phyloP scores from a whole-genome alignment of 371 early-diverging fungal species.

The Phascolomyces articulosus region DNA sequence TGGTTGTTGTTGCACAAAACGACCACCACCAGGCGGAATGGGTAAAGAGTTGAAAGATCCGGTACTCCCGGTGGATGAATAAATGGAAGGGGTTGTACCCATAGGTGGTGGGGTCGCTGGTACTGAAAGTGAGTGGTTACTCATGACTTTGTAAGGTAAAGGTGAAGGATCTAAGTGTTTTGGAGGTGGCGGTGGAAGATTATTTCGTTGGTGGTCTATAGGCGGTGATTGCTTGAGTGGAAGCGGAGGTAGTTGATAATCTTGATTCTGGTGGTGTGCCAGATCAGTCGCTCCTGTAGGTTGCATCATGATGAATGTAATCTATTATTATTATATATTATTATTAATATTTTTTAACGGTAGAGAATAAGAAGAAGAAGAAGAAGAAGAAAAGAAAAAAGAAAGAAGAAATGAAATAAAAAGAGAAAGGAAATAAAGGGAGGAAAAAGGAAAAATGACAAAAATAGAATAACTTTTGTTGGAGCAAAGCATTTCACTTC shows the following conservation, averaged over 20 bases:
- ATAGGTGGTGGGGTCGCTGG: not conserved
- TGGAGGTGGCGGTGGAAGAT: slow-evolving; percentile 9
- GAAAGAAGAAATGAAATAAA: not conserved
- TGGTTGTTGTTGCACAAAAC: not conserved
- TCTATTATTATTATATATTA: too few relatives aligned
- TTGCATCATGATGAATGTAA: slow-evolving; percentile 5
- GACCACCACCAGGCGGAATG: not conserved
- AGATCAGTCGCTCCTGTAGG: not conserved
- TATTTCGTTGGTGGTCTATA: not conserved
- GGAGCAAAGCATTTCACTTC: too few relatives aligned
- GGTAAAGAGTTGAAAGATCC: slow-evolving; percentile 2
- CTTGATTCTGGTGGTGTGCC: slow-evolving; percentile 8
- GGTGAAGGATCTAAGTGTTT: slow-evolving; percentile 5
- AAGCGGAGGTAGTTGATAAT: not conserved
- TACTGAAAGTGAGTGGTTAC: not conserved
- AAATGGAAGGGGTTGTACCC: not conserved
- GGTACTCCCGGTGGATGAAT: slow-evolving; percentile 1
- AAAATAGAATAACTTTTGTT: slow-evolving; percentile 8
- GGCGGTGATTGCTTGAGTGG: not conserved
- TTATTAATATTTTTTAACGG: too few relatives aligned
- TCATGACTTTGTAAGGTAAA: slow-evolving; percentile 1
- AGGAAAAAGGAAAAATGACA: not conserved
- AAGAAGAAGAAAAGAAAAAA: not conserved
- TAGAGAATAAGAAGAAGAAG: too few relatives aligned
- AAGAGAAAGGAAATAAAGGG: not conserved